Base-by-base conservation (phyloP, 352 stramenopile species). In the Albugo laibachii region DNA sequence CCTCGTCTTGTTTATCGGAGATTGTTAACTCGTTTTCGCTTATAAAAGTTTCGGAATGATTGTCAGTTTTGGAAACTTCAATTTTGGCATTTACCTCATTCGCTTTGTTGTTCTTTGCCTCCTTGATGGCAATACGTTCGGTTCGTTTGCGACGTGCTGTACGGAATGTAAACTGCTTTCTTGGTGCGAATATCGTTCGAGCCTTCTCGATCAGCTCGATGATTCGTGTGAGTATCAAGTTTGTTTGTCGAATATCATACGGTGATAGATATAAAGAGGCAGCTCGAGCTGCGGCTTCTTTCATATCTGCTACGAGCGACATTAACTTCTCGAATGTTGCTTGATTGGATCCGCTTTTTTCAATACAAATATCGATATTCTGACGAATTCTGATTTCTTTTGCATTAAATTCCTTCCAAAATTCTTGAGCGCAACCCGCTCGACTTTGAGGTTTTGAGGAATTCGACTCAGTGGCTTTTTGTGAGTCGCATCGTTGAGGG, bases 111-210 rank as follows among this genome's bases (percentile, higher is more conserved):
- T 2, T 48, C 4, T 3, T 19, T 0, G 40, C n/a, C 8, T 52
- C 50, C 14, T 48, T 48, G 24, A 62, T 63, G 13, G 36, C 31
- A 13, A 27, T 41, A 14, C 15, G 20, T 36, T 41, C 15, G 3
- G 11, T 39, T 34, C 21, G 49, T 13, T n/a, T 14, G 48, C 46
- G 44, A 56, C 19, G 50, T 56, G 31, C 61, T 20, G 61, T 58
- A 52, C 65, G 61, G 45, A 93, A 93, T 5, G 69, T 62, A 24
- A 93, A 93, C 52, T 87, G 89, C 57, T 89, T 91, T 35, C 81
- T 64, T 1, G 81, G 81, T 12, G 73, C 67, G 47, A 92, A 74
- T 3, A 62, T 64, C 49, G 61, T 50, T 2, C 77, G 66, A 4
- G 73, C 83, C 0, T 63, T 56, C 14, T 92, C 77, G 47, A 89